A percentile compares a stretch with the other conserved stretches of the same genome.
These are phyloP conservation scores for Globisporangium nagaii DNA, from an alignment of 352 stramenopile genomes.

Conservation along the genomic window DNA sequence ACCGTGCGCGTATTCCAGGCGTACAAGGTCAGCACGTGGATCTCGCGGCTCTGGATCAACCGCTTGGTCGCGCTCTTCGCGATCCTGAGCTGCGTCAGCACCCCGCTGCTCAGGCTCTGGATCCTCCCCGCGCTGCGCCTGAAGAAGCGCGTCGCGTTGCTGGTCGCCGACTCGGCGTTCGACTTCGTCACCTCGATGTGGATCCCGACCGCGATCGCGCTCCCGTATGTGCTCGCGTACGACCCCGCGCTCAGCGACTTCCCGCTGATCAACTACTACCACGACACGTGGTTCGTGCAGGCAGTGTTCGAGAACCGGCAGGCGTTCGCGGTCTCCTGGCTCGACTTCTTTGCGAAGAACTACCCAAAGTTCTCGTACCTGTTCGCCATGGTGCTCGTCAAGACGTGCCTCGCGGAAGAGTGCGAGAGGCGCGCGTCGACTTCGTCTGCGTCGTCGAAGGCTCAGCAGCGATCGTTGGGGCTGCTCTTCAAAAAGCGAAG, in stretches of 20 bases:
- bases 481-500: not conserved
- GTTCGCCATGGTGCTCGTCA: not conserved
- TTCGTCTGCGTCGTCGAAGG: not conserved
- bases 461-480: not conserved
- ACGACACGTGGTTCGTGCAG: slow-evolving; percentile 6
- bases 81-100: not conserved
- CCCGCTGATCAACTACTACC: slow-evolving; percentile 10
- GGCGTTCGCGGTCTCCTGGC: not conserved
- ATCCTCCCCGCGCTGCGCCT: not conserved
- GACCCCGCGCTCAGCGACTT: not conserved
- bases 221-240: slow-evolving; percentile 1
- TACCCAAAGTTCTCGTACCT: not conserved
- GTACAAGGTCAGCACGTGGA: not conserved
- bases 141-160: not conserved
- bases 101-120: slow-evolving; percentile 1
- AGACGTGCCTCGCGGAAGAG: not conserved
- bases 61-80: not conserved
- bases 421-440: not conserved
- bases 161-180: slow-evolving; percentile 1
- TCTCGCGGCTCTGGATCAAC: slow-evolving; percentile 7
- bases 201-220: slow-evolving; percentile 1
- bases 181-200: not conserved
- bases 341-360: slow-evolving; percentile 5
- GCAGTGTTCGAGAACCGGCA: slow-evolving; percentile 1
- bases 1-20: not conserved